Evolutionary conservation across 2,329 filamentous ascomycete species (phyloP).

Genomic region (Nigrograna mackinnonii): DNA sequence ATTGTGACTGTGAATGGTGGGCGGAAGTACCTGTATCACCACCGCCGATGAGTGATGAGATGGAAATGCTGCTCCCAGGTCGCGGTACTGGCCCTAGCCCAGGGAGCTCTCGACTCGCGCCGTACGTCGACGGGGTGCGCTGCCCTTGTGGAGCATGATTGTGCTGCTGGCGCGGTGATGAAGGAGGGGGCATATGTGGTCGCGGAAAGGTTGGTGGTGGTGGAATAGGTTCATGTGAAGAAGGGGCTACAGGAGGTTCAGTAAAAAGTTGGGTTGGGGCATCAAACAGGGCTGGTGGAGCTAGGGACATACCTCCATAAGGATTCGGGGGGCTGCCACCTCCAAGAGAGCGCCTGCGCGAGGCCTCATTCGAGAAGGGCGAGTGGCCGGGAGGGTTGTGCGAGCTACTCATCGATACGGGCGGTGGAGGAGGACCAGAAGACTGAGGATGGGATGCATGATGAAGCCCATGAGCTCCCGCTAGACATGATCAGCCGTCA

Average conservation of each 20-base stretch:
- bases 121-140: slow-evolving; percentile 49
- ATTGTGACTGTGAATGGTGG: slow-evolving; percentile 49
- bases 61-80: slow-evolving; percentile 70
- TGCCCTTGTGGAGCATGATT: slow-evolving; percentile 40
- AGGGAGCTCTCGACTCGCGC: slow-evolving; percentile 59
- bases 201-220: slow-evolving; percentile 46
- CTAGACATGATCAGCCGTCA: slow-evolving; percentile 26
- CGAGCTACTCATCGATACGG: slow-evolving; percentile 34
- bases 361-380: slow-evolving; percentile 46
- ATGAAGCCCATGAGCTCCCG: slow-evolving; percentile 30
- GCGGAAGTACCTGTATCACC: slow-evolving; percentile 48
- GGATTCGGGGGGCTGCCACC: slow-evolving; percentile 37
- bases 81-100: slow-evolving; percentile 55
- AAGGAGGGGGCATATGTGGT: slow-evolving; percentile 54
- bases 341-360: slow-evolving; percentile 48
- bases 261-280: slow-evolving; percentile 19
- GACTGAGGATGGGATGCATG: slow-evolving; percentile 29
- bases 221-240: slow-evolving; percentile 39
- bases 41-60: slow-evolving; percentile 71
- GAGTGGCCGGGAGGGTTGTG: slow-evolving; percentile 37
- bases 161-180: slow-evolving; percentile 49
- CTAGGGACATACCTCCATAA: slow-evolving; percentile 35
- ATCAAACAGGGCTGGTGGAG: no score
- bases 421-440: slow-evolving; percentile 32
- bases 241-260: slow-evolving; percentile 15